Conservation (phyloP, 805 yeast genomes). For the Myxozyma sirexii region DNA sequence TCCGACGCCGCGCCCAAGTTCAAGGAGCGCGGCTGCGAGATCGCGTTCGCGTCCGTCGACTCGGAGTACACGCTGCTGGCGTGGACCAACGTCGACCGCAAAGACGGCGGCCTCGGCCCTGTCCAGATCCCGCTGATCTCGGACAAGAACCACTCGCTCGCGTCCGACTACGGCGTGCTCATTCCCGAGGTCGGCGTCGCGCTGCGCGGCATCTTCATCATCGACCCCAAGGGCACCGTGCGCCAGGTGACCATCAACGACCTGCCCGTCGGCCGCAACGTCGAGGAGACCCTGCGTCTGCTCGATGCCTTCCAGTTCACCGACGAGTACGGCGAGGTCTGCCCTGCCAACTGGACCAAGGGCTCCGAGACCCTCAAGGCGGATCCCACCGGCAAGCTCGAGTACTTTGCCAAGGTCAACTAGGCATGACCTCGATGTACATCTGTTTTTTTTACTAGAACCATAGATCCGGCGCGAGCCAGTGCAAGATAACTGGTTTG, state of each 20-base stretch:
- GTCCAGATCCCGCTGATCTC: slow-evolving; percentile 92
- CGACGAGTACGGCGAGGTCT: slow-evolving; percentile 98
- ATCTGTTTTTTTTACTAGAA: background rate
- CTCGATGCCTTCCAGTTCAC: slow-evolving; percentile 99
- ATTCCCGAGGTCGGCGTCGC: slow-evolving; percentile 96
- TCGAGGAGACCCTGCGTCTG: slow-evolving; percentile 96
- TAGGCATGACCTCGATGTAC: slow-evolving; percentile 2
- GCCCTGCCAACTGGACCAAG: slow-evolving; percentile 99
- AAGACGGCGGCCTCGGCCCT: slow-evolving; percentile 98
- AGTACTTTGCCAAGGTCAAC: slow-evolving; percentile 55
- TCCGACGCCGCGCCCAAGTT: slow-evolving; percentile 92
- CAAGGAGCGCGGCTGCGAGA: slow-evolving; percentile 81
- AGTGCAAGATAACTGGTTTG: too few relatives aligned
- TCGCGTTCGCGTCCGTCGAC: slow-evolving; percentile 96
- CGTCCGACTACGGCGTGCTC: slow-evolving; percentile 96
- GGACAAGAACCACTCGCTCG: slow-evolving; percentile 93
- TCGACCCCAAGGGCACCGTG: slow-evolving; percentile 91
- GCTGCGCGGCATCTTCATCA: slow-evolving; percentile 96
- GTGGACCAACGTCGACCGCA: slow-evolving; percentile 96
- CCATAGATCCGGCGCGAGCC: too few relatives aligned
- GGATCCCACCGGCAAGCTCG: slow-evolving; percentile 74
- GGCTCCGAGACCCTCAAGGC: slow-evolving; percentile 93
- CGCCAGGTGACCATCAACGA: slow-evolving; percentile 99
- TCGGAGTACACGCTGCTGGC: slow-evolving; percentile 97
- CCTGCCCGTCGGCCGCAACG: slow-evolving; percentile 98